Evolutionary conservation across 805 yeast genomes (phyloP).

Genomic region (Metschnikowia koreensis): DNA sequence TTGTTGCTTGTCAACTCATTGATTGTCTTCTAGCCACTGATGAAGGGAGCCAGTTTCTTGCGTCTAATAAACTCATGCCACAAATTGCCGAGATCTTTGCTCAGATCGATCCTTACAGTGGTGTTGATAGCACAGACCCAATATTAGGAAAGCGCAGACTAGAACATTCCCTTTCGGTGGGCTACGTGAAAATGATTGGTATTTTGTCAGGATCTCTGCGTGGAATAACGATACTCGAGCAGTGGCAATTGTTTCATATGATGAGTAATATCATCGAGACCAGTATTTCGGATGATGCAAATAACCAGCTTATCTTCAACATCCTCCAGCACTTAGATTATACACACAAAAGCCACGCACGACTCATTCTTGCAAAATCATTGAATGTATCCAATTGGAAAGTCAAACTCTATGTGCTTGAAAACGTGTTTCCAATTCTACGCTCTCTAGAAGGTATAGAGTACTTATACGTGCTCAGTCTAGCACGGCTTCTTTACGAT

Average conservation of each 20-base stretch:
- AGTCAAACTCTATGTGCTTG: conserved; percentile 58
- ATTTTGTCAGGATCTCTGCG: conserved; percentile 55
- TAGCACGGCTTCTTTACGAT: conserved; percentile 73
- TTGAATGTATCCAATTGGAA: conserved; percentile 52
- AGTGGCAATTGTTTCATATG: conserved; percentile 84
- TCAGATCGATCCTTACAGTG: conserved; percentile 77
- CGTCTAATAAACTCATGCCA: conserved; percentile 74
- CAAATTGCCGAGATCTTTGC: conserved; percentile 89
- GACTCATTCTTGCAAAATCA: conserved; percentile 65
- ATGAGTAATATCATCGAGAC: conserved; percentile 66
- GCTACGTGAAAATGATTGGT: conserved; percentile 80
- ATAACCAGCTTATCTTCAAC: conserved; percentile 52
- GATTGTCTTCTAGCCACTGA: conserved; percentile 58
- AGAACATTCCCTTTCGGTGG: conserved; percentile 63
- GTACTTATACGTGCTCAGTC: conserved; percentile 49
- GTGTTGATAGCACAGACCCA: conserved; percentile 70
- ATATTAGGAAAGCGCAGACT: conserved; percentile 62
- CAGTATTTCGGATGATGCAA: conserved; percentile 27
- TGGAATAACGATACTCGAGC: conserved; percentile 69
- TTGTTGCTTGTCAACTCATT: conserved; percentile 74
- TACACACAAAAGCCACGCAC: conserved; percentile 58
- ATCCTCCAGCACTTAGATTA: conserved; percentile 65
- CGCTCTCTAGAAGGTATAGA: conserved; percentile 35
- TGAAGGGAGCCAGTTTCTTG: conserved; percentile 65
- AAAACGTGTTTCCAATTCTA: conserved; percentile 44